Base-by-base conservation (phyloP, 2,329 filamentous ascomycete species). In the Pyrenophora teres region DNA sequence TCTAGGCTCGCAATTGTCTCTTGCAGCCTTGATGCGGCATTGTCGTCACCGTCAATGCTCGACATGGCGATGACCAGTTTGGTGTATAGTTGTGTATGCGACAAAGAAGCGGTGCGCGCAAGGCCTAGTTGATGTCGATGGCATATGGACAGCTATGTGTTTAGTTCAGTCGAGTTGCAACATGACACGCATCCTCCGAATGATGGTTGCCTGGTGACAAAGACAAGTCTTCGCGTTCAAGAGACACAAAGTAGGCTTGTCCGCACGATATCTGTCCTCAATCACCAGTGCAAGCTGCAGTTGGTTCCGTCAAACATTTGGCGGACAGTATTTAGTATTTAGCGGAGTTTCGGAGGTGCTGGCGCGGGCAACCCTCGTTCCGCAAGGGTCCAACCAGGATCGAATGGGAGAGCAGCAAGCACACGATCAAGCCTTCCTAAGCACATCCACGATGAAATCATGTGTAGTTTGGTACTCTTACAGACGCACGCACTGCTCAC, bases 161-260 rank as follows among this genome's bases (percentile, higher is more conserved):
- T 59, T 57, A 57, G 50, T 61, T 69, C 59, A 68, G 56, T 56
- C 57, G 57, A 46, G 42, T 54, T 40, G 50, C 43, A 52, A 58
- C 49, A 59, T 38, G 52, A 65, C 59, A 58, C 55, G 64, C 68
- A 71, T 71, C 56, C 55, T 65, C 56, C 30, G 31, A 45, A 45
- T 31, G 44, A 31, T n/a, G 30, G 47, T 45, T 53, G 56, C 59
- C 56, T 59, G 40, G 18, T 23, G 9, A 42, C 21, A 23, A 30
- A 33, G 21, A 15, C 21, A 12, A 12, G 33, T 40, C n/a, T n/a
- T 13, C 19, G 8, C 19, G 9, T 25, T n/a, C 33, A 10, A 7
- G 19, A 16, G 35, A 33, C n/a, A 23, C 39, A 33, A 8, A 30
- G 27, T 15, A 21, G 18, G 16, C 13, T 25, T 40, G 27, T 44